Base-by-base conservation (phyloP, 2,329 filamentous ascomycete species). In the Xylaria sp. region DNA sequence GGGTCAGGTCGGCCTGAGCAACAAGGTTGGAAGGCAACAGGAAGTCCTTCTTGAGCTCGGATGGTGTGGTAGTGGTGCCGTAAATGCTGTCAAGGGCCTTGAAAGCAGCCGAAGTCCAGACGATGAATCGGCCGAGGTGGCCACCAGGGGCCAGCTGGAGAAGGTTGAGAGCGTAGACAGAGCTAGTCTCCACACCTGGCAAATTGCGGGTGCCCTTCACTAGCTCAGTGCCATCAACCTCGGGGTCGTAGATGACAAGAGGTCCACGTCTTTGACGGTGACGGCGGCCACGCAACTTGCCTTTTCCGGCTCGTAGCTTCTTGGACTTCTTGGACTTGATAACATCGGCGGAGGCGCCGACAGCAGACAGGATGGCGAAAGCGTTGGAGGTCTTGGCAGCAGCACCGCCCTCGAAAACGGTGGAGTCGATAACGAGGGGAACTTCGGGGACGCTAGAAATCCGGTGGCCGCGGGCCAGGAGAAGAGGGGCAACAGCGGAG, bases 111-210 rank as follows among this genome's bases (percentile, higher is more conserved):
- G 96, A 99, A 78, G 96, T 96, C 96, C 96, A 99, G 89, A 99
- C 89, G 83, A 99, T 89, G 90, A 99, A 99, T 80, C 96, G 96
- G 78, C 96, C 96, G 77, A 99, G 92, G 87, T 99, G 96, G 79
- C 96, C 96, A 89, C 96, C 96, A 76, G 96, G 96, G 75, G 96
- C 96, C 81, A 99, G 93, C 89, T 99, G 96, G 82, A 99, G 93
- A 79, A 98, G 94, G 90, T 98, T 97, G 79, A 99, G 90, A 74
- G 93, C 87, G 85, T 91, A 94, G 83, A 97, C 94, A 76, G 94
- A 91, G 80, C 88, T 94, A 74, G 94, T 97, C 92, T 99, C 96
- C 76, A 98, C 94, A 86, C 96, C 96, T 79, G 96, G 90, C 80
- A 99, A 92, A 91, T 99, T 99, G 89, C 96, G 94, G 93, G 97